These are phyloP conservation scores for Asterophora parasitica DNA, from an alignment of 768 basidiomycete genomes.

Conservation along the genomic window DNA sequence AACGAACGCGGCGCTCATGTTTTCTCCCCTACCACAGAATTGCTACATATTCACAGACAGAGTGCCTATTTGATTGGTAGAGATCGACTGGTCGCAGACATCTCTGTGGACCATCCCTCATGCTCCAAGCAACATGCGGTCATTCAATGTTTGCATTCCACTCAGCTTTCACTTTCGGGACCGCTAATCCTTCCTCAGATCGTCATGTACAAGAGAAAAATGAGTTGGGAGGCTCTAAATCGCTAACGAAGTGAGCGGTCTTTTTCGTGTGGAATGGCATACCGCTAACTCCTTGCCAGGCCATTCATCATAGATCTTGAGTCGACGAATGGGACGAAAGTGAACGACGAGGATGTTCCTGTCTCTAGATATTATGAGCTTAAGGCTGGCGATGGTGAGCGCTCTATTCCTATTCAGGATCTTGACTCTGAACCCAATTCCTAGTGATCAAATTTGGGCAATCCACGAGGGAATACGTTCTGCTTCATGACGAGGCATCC, in stretches of 20 bases:
- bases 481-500: conserved; percentile 73
- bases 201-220: conserved; percentile 84
- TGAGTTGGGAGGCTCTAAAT: conserved; percentile 77
- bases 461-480: conserved; percentile 78
- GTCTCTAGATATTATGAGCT: conserved; percentile 85
- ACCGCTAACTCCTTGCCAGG: conserved; percentile 34
- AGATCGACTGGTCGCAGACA: conserved; percentile 81
- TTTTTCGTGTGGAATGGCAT: not conserved
- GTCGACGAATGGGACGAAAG: conserved; percentile 93
- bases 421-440: conserved; percentile 1
- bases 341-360: conserved; percentile 85
- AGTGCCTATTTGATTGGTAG: conserved; percentile 93
- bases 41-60: conserved; percentile 89
- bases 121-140: conserved; percentile 98
- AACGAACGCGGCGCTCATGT: not conserved
- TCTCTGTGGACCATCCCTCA: conserved; percentile 91
- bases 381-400: conserved; percentile 66
- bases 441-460: conserved; percentile 84
- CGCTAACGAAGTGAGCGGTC: conserved; percentile 72
- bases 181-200: conserved; percentile 36
- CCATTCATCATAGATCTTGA: conserved; percentile 98
- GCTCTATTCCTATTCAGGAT: not conserved
- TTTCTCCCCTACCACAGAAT: conserved; percentile 43
- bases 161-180: not conserved
- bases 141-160: conserved; percentile 70